A percentile compares a stretch with the other conserved stretches of the same genome.
Evolutionary conservation across 2,329 filamentous ascomycete genomes (phyloP).

Genomic region (Xylaria polymorpha): DNA sequence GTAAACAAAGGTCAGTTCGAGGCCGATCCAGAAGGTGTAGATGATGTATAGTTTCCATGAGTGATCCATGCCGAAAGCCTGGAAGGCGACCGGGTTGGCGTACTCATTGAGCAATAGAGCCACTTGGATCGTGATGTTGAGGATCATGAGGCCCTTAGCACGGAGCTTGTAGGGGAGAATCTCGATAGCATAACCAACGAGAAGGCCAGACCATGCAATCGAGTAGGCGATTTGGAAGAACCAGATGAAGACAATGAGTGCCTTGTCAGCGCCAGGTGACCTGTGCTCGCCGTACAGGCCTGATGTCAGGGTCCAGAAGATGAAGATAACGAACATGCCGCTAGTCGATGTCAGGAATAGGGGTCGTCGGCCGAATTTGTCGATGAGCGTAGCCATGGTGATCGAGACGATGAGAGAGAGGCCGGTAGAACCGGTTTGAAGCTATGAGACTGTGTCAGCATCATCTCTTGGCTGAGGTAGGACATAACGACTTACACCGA

Average conservation of each 20-base stretch:
- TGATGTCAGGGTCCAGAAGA: slow-evolving; percentile 62
- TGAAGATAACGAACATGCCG: slow-evolving; percentile 61
- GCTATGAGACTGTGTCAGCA: slow-evolving; percentile 47
- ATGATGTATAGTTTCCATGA: slow-evolving; percentile 68
- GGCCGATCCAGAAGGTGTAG: slow-evolving; percentile 67
- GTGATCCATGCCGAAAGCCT: slow-evolving; percentile 55
- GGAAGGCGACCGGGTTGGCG: slow-evolving; percentile 66
- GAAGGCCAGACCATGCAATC: slow-evolving; percentile 67
- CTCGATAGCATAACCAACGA: slow-evolving; percentile 65
- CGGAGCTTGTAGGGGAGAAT: slow-evolving; percentile 63
- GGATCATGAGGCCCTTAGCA: slow-evolving; percentile 66
- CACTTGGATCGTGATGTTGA: slow-evolving; percentile 67
- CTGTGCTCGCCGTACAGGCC: slow-evolving; percentile 58
- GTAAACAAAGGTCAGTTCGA: slow-evolving; percentile 67
- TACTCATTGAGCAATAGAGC: slow-evolving; percentile 66
- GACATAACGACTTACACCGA: slow-evolving; percentile 52
- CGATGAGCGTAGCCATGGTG: slow-evolving; percentile 63
- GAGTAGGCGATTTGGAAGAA: slow-evolving; percentile 64
- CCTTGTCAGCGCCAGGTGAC: slow-evolving; percentile 52
- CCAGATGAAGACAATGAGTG: slow-evolving; percentile 62
- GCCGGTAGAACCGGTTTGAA: slow-evolving; percentile 62
- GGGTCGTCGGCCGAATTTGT: slow-evolving; percentile 66
- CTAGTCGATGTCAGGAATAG: slow-evolving; percentile 62
- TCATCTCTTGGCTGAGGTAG: slow-evolving; percentile 16
- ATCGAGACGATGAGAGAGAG: slow-evolving; percentile 65